Evolutionary conservation across 2,329 filamentous ascomycete genomes (phyloP), one percentile per base, ranked within the genome.

Genomic region (Beauveria sp.): DNA sequence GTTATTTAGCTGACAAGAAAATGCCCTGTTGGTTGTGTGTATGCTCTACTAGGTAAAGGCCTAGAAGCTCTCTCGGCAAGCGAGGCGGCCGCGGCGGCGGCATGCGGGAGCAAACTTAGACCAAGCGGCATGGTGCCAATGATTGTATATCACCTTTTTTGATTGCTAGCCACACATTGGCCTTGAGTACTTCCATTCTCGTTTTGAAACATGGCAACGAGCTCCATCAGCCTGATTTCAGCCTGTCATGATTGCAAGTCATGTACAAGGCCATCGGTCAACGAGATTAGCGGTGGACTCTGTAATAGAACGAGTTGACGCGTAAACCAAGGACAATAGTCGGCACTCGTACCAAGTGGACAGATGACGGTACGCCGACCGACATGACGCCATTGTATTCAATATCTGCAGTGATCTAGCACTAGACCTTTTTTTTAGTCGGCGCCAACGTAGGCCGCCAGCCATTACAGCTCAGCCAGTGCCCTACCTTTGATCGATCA

Each of bases 301-400:
- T 0, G 34, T 16, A 37, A 14, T 14, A 12, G 12, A 20, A 9
- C 41, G n/a, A 28, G 16, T 28, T 14, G 37, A 54, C 22, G 24
- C 34, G 22, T 37, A 28, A 43, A 14, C 5, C 7, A 6, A 2
- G 54, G 2, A 10, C 22, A 24, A 64, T 56, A 59, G 22, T 57
- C 46, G 37, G 41, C 54, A 28, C 7, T 43, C 57, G 10, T 65
- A 58, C 47, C 57, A 58, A 34, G 62, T 63, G 18, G 34, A 53
- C 20, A 58, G 58, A 4, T 66, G 64, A 63, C 63, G 64, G 47
- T 59, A 63, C 7, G 58, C 18, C 52, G 43, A 54, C 10, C 52
- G 43, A 7, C 52, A 41, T 26, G 52, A 54, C 34, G 24, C 37
- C 37, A 28, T 54, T 7, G 55, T 51, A 2, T 43, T 10, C 24